These are phyloP conservation scores for Sarocladium brachiariae DNA, from an alignment of 2,329 filamentous ascomycete species.

Conservation along the genomic window DNA sequence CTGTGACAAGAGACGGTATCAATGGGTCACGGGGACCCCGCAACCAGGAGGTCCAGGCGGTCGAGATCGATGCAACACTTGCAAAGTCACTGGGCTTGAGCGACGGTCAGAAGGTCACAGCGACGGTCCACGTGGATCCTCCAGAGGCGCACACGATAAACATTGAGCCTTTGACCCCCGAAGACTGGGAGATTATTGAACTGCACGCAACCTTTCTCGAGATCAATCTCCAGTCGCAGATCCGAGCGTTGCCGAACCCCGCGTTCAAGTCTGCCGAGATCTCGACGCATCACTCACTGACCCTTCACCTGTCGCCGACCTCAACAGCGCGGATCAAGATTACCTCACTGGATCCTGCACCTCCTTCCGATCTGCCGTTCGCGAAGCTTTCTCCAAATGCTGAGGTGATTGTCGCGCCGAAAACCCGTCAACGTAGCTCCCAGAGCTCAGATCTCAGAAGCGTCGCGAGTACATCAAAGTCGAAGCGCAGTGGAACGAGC, in stretches of 20 bases:
- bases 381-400: slow-evolving; percentile 90
- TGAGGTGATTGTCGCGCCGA: slow-evolving; percentile 95
- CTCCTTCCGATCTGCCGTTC: slow-evolving; percentile 64
- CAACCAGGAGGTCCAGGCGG: slow-evolving; percentile 68
- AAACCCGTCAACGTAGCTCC: slow-evolving; percentile 66
- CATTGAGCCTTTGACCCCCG: slow-evolving; percentile 89
- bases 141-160: slow-evolving; percentile 89
- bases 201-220: slow-evolving; percentile 93
- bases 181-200: slow-evolving; percentile 99
- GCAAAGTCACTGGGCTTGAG: slow-evolving; percentile 67
- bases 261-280: slow-evolving; percentile 48
- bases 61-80: slow-evolving; percentile 85
- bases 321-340: slow-evolving; percentile 90
- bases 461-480: slow-evolving; percentile 70
- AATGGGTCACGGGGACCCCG: slow-evolving; percentile 50
- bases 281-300: slow-evolving; percentile 66
- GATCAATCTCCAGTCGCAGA: slow-evolving; percentile 85
- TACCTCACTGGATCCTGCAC: slow-evolving; percentile 71
- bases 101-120: slow-evolving; percentile 73
- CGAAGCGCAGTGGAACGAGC: slow-evolving; percentile 71
- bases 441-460: slow-evolving; percentile 70
- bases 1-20: slow-evolving; percentile 69
- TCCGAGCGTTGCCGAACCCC: slow-evolving; percentile 88
- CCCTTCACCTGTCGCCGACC: slow-evolving; percentile 87
- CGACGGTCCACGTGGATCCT: slow-evolving; percentile 76